Evolutionary conservation across 768 basidiomycete genomes (phyloP).

Genomic region (Cyclocybe aegerita): DNA sequence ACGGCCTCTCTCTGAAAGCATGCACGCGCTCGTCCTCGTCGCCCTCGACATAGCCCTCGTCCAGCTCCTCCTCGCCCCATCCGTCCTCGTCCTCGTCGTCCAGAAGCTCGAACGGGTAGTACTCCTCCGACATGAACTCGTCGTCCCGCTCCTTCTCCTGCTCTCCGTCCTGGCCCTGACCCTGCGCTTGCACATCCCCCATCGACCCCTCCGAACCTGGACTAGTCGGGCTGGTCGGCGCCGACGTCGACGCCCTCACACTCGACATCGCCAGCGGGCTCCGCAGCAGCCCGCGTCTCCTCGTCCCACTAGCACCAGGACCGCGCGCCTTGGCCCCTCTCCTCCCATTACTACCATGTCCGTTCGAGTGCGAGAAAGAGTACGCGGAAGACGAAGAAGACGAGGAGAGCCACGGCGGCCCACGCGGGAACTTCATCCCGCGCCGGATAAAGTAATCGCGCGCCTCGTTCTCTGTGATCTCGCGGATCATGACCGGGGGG

Average conservation of each 20-base stretch:
- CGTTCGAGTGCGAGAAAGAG: no score
- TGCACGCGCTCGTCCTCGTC: not conserved
- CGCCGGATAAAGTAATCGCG: conserved; percentile 21
- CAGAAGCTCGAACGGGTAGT: conserved; percentile 1
- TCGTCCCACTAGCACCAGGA: not conserved
- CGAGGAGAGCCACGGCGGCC: not conserved
- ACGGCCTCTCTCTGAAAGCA: no score
- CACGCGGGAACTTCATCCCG: conserved; percentile 14
- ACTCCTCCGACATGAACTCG: conserved; percentile 6
- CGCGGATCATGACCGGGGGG: conserved; percentile 22
- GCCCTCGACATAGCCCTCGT: not conserved
- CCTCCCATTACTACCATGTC: no score
- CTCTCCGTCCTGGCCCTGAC: no score
- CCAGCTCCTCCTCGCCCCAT: not conserved
- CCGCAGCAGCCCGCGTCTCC: not conserved
- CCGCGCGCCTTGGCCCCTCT: not conserved
- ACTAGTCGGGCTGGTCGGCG: no score
- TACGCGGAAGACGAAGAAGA: not conserved
- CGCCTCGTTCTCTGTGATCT: conserved; percentile 23
- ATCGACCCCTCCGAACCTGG: no score
- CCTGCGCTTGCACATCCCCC: no score
- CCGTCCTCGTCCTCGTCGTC: conserved; percentile 5
- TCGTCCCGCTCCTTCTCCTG: not conserved
- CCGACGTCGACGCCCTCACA: not conserved
- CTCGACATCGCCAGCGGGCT: not conserved